Conservation (phyloP, 1,284 basidiomycete species). For the Stygiomarasmius scandens region DNA sequence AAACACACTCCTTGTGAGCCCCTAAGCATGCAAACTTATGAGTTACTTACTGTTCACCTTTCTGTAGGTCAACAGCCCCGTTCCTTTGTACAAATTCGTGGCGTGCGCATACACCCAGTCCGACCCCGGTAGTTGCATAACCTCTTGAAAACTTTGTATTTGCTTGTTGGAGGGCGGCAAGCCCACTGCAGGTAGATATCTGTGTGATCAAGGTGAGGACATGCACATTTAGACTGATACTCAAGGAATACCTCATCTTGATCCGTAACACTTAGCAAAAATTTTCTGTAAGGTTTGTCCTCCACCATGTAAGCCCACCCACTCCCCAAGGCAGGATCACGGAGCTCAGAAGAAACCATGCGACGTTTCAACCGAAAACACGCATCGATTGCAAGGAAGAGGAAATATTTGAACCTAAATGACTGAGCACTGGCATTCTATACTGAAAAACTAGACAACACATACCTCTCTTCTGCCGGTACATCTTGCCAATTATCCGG, state of each 20-base stretch:
- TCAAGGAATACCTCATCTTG: slow-evolving; percentile 9
- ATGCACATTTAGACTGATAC: background rate
- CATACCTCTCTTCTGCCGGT: background rate
- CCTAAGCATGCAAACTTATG: too few species aligned
- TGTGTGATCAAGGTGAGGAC: background rate
- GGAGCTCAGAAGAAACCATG: background rate
- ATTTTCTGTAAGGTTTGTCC: background rate
- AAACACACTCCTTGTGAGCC: background rate
- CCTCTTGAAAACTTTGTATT: slow-evolving; percentile 18
- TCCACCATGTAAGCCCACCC: slow-evolving; percentile 14
- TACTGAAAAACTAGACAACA: background rate
- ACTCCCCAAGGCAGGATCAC: background rate
- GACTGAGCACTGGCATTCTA: background rate
- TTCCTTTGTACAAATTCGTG: background rate
- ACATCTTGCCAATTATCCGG: slow-evolving; percentile 14
- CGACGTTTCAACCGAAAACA: slow-evolving; percentile 18
- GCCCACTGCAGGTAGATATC: slow-evolving; percentile 14
- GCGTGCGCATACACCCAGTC: background rate
- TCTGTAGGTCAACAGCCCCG: background rate
- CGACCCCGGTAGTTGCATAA: background rate
- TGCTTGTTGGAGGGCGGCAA: slow-evolving; percentile 19
- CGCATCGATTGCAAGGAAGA: slow-evolving; percentile 8
- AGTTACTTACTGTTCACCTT: background rate
- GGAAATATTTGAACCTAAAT: background rate
- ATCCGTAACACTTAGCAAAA: background rate